These are phyloP conservation scores for Epichloe aotearoae DNA, from an alignment of 2,329 filamentous ascomycete species.

Conservation along the genomic window DNA sequence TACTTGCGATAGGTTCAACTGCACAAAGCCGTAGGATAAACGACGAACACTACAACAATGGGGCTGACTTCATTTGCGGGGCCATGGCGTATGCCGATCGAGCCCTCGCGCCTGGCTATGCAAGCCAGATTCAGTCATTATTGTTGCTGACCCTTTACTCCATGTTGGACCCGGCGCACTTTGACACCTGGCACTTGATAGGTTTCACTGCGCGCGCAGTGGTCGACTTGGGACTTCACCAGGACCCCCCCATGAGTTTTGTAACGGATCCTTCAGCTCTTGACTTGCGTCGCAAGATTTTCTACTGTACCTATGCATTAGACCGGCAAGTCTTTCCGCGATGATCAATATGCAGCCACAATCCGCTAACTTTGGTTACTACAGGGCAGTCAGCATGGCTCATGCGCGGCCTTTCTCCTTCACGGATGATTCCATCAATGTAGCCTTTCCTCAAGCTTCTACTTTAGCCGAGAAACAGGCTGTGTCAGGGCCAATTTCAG, in stretches of 20 bases:
- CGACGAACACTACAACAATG: slow-evolving; percentile 46
- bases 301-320: slow-evolving; percentile 80
- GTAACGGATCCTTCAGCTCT: slow-evolving; percentile 54
- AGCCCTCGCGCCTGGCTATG: slow-evolving; percentile 73
- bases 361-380: slow-evolving; percentile 9
- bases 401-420: slow-evolving; percentile 85
- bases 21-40: slow-evolving; percentile 59
- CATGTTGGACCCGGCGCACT: slow-evolving; percentile 78
- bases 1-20: slow-evolving; percentile 69
- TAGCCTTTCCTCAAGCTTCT: slow-evolving; percentile 55
- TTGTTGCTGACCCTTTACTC: slow-evolving; percentile 80
- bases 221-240: slow-evolving; percentile 83
- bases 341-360: background rate
- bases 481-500: slow-evolving; percentile 27
- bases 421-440: slow-evolving; percentile 74
- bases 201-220: slow-evolving; percentile 80
- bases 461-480: slow-evolving; percentile 29
- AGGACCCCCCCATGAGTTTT: slow-evolving; percentile 67
- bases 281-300: slow-evolving; percentile 69
- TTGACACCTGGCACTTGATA: slow-evolving; percentile 88
- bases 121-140: slow-evolving; percentile 76
- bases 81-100: slow-evolving; percentile 69
- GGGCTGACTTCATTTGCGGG: slow-evolving; percentile 41
- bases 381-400: slow-evolving; percentile 74
- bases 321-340: slow-evolving; percentile 49